Conservation (phyloP, 129 eudicot species). For the Daucus carota region DNA sequence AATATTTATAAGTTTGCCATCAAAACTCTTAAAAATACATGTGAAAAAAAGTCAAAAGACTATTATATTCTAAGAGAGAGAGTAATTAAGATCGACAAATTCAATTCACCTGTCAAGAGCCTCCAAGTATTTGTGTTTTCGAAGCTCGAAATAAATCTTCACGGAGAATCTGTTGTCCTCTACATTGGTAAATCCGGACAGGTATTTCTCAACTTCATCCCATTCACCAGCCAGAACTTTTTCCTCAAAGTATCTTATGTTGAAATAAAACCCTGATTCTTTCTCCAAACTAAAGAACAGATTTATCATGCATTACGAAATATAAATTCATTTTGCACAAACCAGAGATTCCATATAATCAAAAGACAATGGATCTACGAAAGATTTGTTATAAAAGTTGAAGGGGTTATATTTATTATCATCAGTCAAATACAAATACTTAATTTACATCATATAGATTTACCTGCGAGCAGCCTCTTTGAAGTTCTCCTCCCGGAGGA, state of each 20-base stretch:
- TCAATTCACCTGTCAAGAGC: conserved; percentile 9
- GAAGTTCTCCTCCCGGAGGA: conserved; percentile 78
- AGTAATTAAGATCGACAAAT: not conserved
- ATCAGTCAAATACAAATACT: too few species aligned
- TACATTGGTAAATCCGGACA: conserved; percentile 13
- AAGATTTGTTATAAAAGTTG: too few species aligned
- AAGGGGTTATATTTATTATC: too few species aligned
- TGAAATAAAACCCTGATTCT: conserved; percentile 46
- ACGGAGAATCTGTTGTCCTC: conserved; percentile 7
- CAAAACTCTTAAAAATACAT: too few species aligned
- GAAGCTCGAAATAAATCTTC: conserved; percentile 13
- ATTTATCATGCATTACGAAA: too few species aligned
- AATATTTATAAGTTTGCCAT: too few species aligned
- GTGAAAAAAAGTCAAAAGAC: too few species aligned
- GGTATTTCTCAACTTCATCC: conserved; percentile 47
- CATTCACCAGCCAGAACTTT: conserved; percentile 39
- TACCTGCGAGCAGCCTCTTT: conserved; percentile 80
- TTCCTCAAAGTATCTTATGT: conserved; percentile 42
- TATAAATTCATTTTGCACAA: too few species aligned
- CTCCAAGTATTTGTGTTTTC: conserved; percentile 14
- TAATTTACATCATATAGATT: not conserved
- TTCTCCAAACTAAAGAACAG: conserved; percentile 29
- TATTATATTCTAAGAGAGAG: too few species aligned
- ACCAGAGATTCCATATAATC: too few species aligned
- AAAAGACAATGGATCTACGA: too few species aligned